These are phyloP conservation scores for Lanmaoa rubissima DNA, from an alignment of 768 basidiomycete species.

Conservation along the genomic window DNA sequence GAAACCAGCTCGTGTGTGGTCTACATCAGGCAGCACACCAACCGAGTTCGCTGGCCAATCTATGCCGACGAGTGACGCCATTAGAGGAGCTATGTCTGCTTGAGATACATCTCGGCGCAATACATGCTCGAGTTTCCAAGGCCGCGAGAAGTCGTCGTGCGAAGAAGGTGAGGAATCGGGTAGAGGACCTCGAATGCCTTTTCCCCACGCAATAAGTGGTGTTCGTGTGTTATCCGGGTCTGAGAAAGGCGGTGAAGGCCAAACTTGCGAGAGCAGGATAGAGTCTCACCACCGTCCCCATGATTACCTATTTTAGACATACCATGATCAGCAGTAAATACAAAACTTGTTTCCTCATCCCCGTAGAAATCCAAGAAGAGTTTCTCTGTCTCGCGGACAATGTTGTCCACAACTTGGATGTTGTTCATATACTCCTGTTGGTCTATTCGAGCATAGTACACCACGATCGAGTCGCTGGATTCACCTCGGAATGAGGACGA, in stretches of 20 bases:
- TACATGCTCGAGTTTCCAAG: conserved; percentile 60
- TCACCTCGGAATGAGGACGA: conserved; percentile 73
- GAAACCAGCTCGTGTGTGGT: conserved; percentile 59
- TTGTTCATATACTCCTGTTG: conserved; percentile 84
- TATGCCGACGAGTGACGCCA: conserved; percentile 70
- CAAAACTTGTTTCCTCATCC: conserved; percentile 67
- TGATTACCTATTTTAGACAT: conserved; percentile 90
- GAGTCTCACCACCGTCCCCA: conserved; percentile 71
- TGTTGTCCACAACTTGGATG: conserved; percentile 72
- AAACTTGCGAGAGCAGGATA: not conserved
- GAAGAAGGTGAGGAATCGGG: conserved; percentile 53
- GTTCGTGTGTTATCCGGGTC: conserved; percentile 89
- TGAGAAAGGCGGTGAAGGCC: conserved; percentile 28
- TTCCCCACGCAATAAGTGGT: conserved; percentile 80
- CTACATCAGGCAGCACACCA: conserved; percentile 76
- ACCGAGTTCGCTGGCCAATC: conserved; percentile 82
- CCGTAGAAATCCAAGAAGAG: conserved; percentile 63
- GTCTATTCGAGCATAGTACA: not conserved
- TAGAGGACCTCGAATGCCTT: conserved; percentile 69
- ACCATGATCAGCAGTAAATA: conserved; percentile 89
- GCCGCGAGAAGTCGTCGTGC: conserved; percentile 66
- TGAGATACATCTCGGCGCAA: conserved; percentile 77
- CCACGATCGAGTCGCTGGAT: not conserved
- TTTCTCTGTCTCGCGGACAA: conserved; percentile 64
- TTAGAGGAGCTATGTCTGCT: conserved; percentile 76